Conservation (phyloP, 306 rosid species). For the Carpinus viminea region DNA sequence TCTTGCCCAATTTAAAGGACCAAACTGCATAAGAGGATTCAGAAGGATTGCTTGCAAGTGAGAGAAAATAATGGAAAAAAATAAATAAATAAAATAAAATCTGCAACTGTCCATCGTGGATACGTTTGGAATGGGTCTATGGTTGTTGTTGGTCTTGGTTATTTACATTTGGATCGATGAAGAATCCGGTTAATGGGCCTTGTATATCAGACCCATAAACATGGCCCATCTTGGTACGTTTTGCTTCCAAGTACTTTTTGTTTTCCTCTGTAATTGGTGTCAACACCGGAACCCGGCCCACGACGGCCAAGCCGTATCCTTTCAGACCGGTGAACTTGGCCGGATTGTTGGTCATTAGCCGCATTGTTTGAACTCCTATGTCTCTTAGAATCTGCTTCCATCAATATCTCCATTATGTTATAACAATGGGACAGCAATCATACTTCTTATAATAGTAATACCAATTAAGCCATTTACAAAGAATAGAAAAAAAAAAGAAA, state of each 20-base stretch:
- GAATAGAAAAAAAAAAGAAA: no score
- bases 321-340: constrained; percentile 75
- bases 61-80: no score
- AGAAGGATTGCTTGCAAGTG: no score
- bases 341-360: constrained; percentile 85
- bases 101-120: background rate
- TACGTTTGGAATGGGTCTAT: no score
- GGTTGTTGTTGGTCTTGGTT: constrained; percentile 3
- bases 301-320: constrained; percentile 84
- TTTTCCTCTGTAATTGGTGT: constrained; percentile 81
- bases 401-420: background rate
- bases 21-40: no score
- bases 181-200: constrained; percentile 43
- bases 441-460: background rate
- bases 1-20: no score
- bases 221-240: constrained; percentile 91
- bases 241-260: constrained; percentile 69
- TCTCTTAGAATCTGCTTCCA: constrained; percentile 66
- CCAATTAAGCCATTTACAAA: no score
- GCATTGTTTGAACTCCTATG: constrained; percentile 72
- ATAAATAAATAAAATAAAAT: background rate
- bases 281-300: constrained; percentile 77
- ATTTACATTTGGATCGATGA: constrained; percentile 39
- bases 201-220: constrained; percentile 75
- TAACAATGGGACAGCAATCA: background rate